Conservation (phyloP, 2,329 filamentous ascomycete genomes). For the Lithohypha guttulata region DNA sequence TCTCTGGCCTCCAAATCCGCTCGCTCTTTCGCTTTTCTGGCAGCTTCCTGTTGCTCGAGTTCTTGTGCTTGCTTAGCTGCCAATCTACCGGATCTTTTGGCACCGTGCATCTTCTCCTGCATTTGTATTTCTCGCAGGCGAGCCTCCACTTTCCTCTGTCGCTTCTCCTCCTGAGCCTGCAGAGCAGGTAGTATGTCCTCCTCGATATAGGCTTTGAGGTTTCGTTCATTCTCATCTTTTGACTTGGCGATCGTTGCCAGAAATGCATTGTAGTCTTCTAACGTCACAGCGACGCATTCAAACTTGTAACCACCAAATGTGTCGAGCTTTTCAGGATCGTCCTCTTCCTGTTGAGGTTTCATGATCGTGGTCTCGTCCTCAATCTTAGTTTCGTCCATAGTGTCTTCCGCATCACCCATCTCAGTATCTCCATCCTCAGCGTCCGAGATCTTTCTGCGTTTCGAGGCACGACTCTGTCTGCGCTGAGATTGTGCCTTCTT, state of each 20-base stretch:
- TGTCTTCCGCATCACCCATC: constrained; percentile 36
- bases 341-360: constrained; percentile 22
- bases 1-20: constrained; percentile 54
- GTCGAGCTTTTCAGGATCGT: constrained; percentile 39
- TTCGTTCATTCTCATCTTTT: constrained; percentile 75
- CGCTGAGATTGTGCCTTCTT: constrained; percentile 53
- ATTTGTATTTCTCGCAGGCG: constrained; percentile 72
- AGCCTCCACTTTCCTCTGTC: constrained; percentile 61
- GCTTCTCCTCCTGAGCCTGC: constrained; percentile 58
- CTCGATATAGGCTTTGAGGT: constrained; percentile 59
- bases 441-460: constrained; percentile 50
- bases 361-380: constrained; percentile 29
- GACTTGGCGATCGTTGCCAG: constrained; percentile 61
- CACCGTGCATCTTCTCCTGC: constrained; percentile 78
- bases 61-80: constrained; percentile 72
- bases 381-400: constrained; percentile 28
- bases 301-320: constrained; percentile 68
- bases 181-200: constrained; percentile 75
- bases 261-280: constrained; percentile 65
- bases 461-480: constrained; percentile 50
- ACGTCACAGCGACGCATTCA: constrained; percentile 79
- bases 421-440: constrained; percentile 30
- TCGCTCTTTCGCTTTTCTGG: constrained; percentile 58
- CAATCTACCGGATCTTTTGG: constrained; percentile 85
- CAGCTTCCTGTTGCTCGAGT: constrained; percentile 58